Evolutionary conservation across 352 stramenopile genomes (phyloP), one percentile per base, ranked within the genome.

Genomic region (Phytopythium chamaehyphon): DNA sequence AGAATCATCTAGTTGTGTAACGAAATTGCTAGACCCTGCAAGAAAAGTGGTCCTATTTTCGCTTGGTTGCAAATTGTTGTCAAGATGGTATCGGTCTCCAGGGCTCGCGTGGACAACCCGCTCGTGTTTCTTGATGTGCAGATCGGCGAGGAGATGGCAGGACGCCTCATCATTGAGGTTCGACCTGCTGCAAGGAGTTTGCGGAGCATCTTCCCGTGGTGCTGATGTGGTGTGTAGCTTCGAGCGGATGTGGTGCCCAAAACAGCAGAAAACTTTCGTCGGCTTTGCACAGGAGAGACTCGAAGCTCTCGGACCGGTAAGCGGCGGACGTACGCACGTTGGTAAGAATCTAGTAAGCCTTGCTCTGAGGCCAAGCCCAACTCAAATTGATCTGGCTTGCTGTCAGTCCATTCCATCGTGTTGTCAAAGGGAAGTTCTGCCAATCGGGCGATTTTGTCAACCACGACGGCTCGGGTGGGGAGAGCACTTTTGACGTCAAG

Each of bases 261-360:
- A 37, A 98, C 96, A 0, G 95, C 89, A 12, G 96, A 99, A 70
- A 98, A 99, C 71, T 98, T 99, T 68, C 76, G 96, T 40, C 84
- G 77, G 38, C 69, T 99, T 5, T 99, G 95, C 67, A 99, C 95
- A 1, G 96, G 96, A 55, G 95, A 98, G 73, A 83, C 62, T 12
- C 64, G 47, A 23, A 62, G 70, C n/a, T 8, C 54, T 18, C 75
- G 26, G 62, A 89, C 70, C 35, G 81, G 57, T 66, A 89, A 62
- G 63, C 76, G 71, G 9, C 64, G 73, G 9, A 62, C 77, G 39
- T 76, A 83, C 62, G 57, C 71, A 1, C 63, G 76, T 16, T 86
- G 73, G 74, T 83, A 57, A 40, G 46, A 46, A 40, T 12, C 38
- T 38, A 35, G 5, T 28, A 5, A 42, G 18, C 51, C 12, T 63